Evolutionary conservation across 441 rosid genomes (phyloP).

Genomic region (Erysimum pusillum): DNA sequence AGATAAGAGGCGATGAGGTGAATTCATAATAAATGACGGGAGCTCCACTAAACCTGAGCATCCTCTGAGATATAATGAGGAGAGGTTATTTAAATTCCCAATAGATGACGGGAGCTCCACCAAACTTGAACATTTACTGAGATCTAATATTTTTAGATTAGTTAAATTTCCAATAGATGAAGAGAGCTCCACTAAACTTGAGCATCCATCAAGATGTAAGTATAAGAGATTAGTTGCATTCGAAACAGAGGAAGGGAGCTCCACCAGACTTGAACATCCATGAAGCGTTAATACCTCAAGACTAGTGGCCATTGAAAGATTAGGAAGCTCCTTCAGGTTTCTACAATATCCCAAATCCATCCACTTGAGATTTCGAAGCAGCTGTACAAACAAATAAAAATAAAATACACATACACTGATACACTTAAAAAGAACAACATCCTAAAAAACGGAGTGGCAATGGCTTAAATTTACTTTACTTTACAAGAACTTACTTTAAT

Average conservation of each 20-base stretch:
- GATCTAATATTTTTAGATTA: no score
- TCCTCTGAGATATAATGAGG: background rate
- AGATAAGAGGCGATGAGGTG: background rate
- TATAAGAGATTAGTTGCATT: no score
- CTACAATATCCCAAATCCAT: background rate
- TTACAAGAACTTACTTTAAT: background rate
- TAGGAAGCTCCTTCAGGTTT: background rate
- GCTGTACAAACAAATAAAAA: background rate
- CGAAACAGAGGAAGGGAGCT: no score
- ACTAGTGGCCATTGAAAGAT: background rate
- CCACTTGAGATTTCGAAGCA: background rate
- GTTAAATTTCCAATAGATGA: background rate
- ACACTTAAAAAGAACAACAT: background rate
- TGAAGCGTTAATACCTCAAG: background rate
- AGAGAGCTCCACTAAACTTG: background rate
- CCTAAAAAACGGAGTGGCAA: background rate
- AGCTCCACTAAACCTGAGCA: slow-evolving; percentile 2
- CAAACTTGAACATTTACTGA: no score
- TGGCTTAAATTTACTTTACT: background rate
- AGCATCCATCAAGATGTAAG: background rate
- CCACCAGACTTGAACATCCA: no score
- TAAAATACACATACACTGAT: background rate
- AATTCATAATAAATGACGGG: background rate
- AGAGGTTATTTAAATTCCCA: background rate
- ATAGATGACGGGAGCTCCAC: background rate